Conservation (phyloP, 208 protist species). For the Novymonas esmeraldas region DNA sequence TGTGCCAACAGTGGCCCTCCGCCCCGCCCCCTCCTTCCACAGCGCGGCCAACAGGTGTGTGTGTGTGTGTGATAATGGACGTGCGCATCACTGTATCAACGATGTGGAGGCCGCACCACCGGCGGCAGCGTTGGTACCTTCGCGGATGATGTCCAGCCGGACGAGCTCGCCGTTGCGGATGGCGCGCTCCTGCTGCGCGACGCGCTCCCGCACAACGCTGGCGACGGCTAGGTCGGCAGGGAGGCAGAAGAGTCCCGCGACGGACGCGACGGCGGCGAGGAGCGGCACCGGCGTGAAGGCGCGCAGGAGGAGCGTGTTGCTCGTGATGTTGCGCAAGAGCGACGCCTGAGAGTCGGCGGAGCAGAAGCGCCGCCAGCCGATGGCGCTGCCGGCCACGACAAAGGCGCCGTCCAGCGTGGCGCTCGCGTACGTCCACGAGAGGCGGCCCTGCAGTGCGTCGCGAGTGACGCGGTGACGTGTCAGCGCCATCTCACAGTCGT, state of each 20-base stretch:
- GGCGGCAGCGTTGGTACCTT: conserved; percentile 7
- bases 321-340: conserved; percentile 29
- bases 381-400: conserved; percentile 8
- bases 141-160: conserved; percentile 13
- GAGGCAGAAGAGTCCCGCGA: conserved; percentile 34
- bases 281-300: conserved; percentile 42
- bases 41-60: neutral
- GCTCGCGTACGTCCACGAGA: conserved; percentile 22
- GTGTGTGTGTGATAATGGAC: neutral
- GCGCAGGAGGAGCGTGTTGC: conserved; percentile 38
- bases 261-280: conserved; percentile 28
- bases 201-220: conserved; percentile 24
- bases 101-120: neutral
- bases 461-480: conserved; percentile 24
- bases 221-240: conserved; percentile 34
- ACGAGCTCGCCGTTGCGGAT: conserved; percentile 19
- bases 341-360: conserved; percentile 37
- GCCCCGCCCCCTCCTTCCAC: neutral
- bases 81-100: conserved; percentile 3
- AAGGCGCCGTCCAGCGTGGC: conserved; percentile 11
- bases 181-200: conserved; percentile 24
- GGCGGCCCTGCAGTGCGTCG: conserved; percentile 20
- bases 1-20: too few relatives aligned
- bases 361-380: conserved; percentile 10
- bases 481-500: conserved; percentile 30